phyloP scores from a whole-genome alignment of 495 filamentous ascomycete genomes.

The Talaromyces nanjingensis region DNA sequence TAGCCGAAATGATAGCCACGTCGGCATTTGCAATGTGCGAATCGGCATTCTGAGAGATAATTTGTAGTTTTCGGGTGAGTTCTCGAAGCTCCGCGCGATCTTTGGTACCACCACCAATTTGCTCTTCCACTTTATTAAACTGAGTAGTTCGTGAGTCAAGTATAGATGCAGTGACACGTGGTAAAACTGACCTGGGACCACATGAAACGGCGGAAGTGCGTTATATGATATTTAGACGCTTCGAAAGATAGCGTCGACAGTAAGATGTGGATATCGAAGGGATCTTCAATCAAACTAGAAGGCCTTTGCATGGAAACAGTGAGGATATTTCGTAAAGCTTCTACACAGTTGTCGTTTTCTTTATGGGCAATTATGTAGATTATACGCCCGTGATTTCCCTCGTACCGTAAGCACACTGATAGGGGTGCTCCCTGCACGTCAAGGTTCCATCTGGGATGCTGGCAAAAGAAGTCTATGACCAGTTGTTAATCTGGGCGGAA shows the following conservation, averaged over 20 bases:
- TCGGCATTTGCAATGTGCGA: conserved; percentile 1
- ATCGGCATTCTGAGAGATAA: conserved; percentile 1
- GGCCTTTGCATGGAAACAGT: neutral
- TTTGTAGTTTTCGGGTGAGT: neutral
- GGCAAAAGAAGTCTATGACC: conserved; percentile 14
- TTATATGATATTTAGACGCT: neutral
- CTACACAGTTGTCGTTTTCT: neutral
- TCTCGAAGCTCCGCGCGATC: neutral
- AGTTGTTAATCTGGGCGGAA: neutral
- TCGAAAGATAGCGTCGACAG: neutral
- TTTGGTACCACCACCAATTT: neutral
- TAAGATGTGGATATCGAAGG: neutral
- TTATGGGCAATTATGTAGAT: neutral
- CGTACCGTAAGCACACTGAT: neutral
- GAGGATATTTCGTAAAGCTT: neutral
- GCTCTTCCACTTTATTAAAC: neutral
- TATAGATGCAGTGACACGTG: neutral
- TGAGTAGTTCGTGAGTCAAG: neutral
- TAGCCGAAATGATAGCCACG: neutral
- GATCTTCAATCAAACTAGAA: neutral
- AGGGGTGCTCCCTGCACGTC: conserved; percentile 5
- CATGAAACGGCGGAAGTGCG: conserved; percentile 2
- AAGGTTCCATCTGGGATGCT: conserved; percentile 9
- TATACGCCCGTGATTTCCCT: neutral
- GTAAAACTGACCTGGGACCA: neutral